Evolutionary conservation across 495 filamentous ascomycete species (phyloP).

Genomic region (Podospora sp.): DNA sequence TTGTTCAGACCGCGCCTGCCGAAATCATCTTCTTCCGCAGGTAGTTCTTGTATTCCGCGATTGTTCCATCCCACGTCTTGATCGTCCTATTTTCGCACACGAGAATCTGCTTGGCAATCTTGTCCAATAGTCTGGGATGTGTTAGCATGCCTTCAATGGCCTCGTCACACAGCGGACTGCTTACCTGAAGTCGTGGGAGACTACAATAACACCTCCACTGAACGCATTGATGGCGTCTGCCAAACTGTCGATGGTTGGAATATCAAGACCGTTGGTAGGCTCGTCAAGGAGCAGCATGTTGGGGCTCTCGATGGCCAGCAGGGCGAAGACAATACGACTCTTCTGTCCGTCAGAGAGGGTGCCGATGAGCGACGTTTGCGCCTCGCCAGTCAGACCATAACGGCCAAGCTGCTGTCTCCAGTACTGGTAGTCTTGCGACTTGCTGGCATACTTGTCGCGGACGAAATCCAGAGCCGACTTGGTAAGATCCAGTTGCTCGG

Average conservation of each 20-base stretch:
- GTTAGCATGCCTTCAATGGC: slow-evolving; percentile 26
- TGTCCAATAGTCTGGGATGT: slow-evolving; percentile 79
- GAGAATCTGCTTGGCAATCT: slow-evolving; percentile 99
- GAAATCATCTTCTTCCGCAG: slow-evolving; percentile 95
- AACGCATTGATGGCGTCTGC: slow-evolving; percentile 97
- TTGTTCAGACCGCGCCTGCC: slow-evolving; percentile 60
- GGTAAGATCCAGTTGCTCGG: slow-evolving; percentile 96
- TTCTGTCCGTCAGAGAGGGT: slow-evolving; percentile 98
- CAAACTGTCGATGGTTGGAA: slow-evolving; percentile 96
- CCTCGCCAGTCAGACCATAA: slow-evolving; percentile 88
- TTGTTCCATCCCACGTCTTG: slow-evolving; percentile 82
- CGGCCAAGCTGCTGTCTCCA: slow-evolving; percentile 96
- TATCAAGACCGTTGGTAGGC: slow-evolving; percentile 99
- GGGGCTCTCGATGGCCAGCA: slow-evolving; percentile 91
- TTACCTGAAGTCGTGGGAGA: slow-evolving; percentile 97
- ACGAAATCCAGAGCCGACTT: slow-evolving; percentile 98
- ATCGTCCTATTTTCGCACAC: slow-evolving; percentile 97
- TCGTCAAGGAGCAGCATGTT: slow-evolving; percentile 99
- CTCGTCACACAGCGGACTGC: slow-evolving; percentile 22
- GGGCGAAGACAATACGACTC: slow-evolving; percentile 94
- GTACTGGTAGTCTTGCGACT: slow-evolving; percentile 97
- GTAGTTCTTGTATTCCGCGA: slow-evolving; percentile 96
- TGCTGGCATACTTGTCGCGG: slow-evolving; percentile 85
- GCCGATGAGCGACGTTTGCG: slow-evolving; percentile 96
- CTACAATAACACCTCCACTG: slow-evolving; percentile 94